Evolutionary conservation across 2,329 filamentous ascomycete species (phyloP), one percentile per base, ranked within the genome.

Genomic region (Pseudogymnoascus sp.): DNA sequence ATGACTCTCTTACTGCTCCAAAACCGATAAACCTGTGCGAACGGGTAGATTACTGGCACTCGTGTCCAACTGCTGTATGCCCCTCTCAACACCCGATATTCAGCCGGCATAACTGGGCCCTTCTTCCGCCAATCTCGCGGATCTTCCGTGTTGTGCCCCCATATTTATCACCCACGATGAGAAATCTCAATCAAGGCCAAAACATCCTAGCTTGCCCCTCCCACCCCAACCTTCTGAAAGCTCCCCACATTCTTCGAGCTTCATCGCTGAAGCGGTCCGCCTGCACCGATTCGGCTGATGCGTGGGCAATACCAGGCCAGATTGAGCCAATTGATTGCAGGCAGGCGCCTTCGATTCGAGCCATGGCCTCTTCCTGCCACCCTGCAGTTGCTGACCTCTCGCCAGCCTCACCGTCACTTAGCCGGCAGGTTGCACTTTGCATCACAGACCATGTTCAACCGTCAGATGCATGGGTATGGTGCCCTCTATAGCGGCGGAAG

Each of bases 241-340:
- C 26, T 33, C 50, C 50, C 50, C 50, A 56, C 50, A 56, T 33
- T 56, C 29, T 21, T 56, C 29, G 50, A 56, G 29, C 50, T 56
- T 35, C 50, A 56, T 56, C 50, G 50, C 50, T 56, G 50, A 56
- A 16, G 50, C 50, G 50, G 50, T 56, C 50, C 50, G 50, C 50
- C 50, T 56, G 50, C 50, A 56, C 50, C 50, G 50, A 56, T 56
- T 56, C 50, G 50, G 50, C 50, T 56, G 50, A 56, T 56, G 50
- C 50, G 35, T 33, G 50, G 50, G 29, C 50, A 21, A 56, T 56
- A 56, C 6, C 29, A 56, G 8, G 21, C 50, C 50, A 33, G 50
- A 56, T 56, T 56, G 29, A 56, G 50, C 50, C 50, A 56, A 56
- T 56, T 56, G 50, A 56, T 56, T 56, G 50, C 50, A 56, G 50